These are phyloP conservation scores for Neotropicomus parvogracilis DNA, from an alignment of 1,284 basidiomycete species.

Conservation along the genomic window DNA sequence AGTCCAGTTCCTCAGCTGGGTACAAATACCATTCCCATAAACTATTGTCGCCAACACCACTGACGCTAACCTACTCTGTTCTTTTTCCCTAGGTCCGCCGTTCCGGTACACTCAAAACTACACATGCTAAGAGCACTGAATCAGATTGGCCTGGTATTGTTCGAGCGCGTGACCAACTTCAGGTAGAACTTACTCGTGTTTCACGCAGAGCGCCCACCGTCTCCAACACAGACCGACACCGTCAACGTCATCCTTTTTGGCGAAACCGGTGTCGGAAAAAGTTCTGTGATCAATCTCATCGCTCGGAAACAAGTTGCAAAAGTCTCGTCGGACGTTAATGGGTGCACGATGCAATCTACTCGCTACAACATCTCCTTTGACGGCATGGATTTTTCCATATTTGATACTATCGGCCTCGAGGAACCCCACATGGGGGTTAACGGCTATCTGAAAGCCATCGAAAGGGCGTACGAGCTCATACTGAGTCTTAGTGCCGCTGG, in stretches of 20 bases:
- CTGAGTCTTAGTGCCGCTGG: conserved; percentile 26
- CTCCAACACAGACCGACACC: neutral
- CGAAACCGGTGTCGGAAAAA: conserved; percentile 35
- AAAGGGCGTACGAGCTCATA: conserved; percentile 36
- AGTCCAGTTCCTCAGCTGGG: conserved; percentile 10
- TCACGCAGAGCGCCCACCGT: conserved; percentile 2
- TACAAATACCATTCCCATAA: conserved; percentile 5
- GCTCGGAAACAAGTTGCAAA: conserved; percentile 24
- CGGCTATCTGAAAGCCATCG: conserved; percentile 33
- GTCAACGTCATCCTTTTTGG: conserved; percentile 33
- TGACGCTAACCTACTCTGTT: conserved; percentile 7
- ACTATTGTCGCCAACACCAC: neutral
- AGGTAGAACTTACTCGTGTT: conserved; percentile 9
- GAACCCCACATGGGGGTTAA: conserved; percentile 34
- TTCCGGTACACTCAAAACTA: neutral
- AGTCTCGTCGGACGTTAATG: conserved; percentile 30
- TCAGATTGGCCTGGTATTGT: conserved; percentile 14
- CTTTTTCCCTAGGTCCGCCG: conserved; percentile 8
- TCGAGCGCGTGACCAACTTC: neutral
- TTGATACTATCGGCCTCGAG: conserved; percentile 42
- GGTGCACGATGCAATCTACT: conserved; percentile 32
- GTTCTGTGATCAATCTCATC: conserved; percentile 35
- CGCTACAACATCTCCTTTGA: conserved; percentile 24
- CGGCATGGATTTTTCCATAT: conserved; percentile 26
- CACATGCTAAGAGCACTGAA: neutral